Evolutionary conservation across 169 alveolate genomes (phyloP), one percentile per base, ranked within the genome.

Genomic region (Eimeria nieschulzi): DNA sequence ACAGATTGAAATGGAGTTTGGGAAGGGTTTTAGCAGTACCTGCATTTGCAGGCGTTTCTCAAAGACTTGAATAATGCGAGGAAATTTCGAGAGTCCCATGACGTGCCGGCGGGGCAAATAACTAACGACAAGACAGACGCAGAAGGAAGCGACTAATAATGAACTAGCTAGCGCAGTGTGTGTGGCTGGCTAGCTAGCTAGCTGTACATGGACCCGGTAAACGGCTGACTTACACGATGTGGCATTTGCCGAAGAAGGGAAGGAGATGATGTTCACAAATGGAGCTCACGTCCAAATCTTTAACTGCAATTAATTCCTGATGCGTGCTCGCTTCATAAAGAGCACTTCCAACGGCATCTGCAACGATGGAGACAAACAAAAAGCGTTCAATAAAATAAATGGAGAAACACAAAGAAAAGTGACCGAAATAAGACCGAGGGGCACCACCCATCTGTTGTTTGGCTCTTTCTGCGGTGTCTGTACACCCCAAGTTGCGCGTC

Each of bases 251-350:
- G 26, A 25, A 23, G 85, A 93, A 93, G 1, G 95, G 95, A 19
- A 93, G 90, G 17, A 93, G 88, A 61, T 93, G 95, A 33, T 93
- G 95, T 73, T 93, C 95, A 63, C 95, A 93, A 63, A 90, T 70
- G 13, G 95, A 92, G 19, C 21, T 10, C 23, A 92, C 83, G 53
- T 51, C 64, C 10, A 92, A 61, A 54, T 71, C 91, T 46, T 75
- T 56, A 13, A 87, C 92, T 19, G 51, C 46, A 21, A 91, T 78
- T 39, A 79, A n/a, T 23, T 59, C 83, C n/a, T 46, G 46, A 21
- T 19, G 15, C 12, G 25, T 83, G 19, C n/a, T 10, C 12, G 33
- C 83, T 7, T 7, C 59, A 26, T 59, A 9, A 46, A 73, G 51
- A 1, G 51, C 39, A 25, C 83, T 63, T 10, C 26, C 63, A 33